A percentile compares a stretch with the other conserved stretches of the same genome.
Evolutionary conservation across 1,139 yeast genomes (phyloP).

Genomic region (Yamadazyma blattariae): DNA sequence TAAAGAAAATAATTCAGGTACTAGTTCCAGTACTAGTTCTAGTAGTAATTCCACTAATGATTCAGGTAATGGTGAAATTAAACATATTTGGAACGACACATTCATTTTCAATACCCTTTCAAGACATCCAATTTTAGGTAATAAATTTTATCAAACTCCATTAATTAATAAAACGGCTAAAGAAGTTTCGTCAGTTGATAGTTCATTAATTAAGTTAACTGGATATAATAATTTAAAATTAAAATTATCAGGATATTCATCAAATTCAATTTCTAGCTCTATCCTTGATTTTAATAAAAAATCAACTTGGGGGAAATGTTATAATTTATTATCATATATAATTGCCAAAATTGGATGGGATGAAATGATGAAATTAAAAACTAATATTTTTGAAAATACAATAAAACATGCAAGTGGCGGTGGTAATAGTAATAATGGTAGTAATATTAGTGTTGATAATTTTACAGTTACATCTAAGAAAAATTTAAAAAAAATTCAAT

Average conservation of each 20-base stretch:
- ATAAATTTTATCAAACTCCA: conserved; percentile 36
- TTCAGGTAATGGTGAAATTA: conserved; percentile 22
- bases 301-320: conserved; percentile 45
- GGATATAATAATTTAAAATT: conserved; percentile 29
- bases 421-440: background rate
- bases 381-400: conserved; percentile 14
- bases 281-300: conserved; percentile 32
- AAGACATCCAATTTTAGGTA: conserved; percentile 39
- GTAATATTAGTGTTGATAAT: background rate
- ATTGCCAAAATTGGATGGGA: conserved; percentile 45
- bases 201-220: conserved; percentile 24
- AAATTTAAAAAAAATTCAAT: conserved; percentile 21
- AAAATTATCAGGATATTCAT: conserved; percentile 32
- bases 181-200: conserved; percentile 39
- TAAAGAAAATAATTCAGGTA: background rate
- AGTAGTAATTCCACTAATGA: background rate
- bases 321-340: conserved; percentile 36
- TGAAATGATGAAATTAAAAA: conserved; percentile 20
- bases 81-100: conserved; percentile 31
- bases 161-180: conserved; percentile 29
- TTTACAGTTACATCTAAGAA: background rate
- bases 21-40: no score
- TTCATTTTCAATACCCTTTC: conserved; percentile 27
- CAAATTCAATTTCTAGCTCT: conserved; percentile 25
- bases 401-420: background rate